phyloP scores from a whole-genome alignment of 2,329 filamentous ascomycete species.

The Microcyclospora tardicrescens region DNA sequence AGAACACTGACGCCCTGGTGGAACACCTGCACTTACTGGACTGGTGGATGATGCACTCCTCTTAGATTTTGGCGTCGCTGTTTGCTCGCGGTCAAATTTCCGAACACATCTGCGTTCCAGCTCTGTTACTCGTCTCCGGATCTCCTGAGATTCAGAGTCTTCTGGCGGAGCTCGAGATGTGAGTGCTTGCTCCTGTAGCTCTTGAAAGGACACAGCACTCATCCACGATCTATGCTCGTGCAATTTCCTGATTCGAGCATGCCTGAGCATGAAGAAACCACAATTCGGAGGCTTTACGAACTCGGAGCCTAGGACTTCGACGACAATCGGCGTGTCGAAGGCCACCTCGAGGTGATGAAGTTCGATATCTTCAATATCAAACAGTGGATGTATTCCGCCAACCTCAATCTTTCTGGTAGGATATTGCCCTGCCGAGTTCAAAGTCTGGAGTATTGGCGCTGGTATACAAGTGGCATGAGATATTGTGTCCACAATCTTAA shows the following conservation, averaged over 20 bases:
- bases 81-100: slow-evolving; percentile 17
- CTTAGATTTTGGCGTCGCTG: slow-evolving; percentile 10
- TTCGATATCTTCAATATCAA: slow-evolving; percentile 8
- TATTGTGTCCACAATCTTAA: slow-evolving; percentile 49
- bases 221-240: slow-evolving; percentile 60
- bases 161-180: slow-evolving; percentile 39
- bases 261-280: slow-evolving; percentile 60
- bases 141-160: slow-evolving; percentile 47
- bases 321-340: slow-evolving; percentile 61
- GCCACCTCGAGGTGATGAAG: slow-evolving; percentile 31
- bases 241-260: slow-evolving; percentile 63
- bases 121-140: slow-evolving; percentile 46
- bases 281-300: slow-evolving; percentile 62
- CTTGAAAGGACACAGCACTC: slow-evolving; percentile 55
- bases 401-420: slow-evolving; percentile 18
- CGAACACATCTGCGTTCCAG: slow-evolving; percentile 34
- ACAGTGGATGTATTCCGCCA: slow-evolving; percentile 9
- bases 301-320: slow-evolving; percentile 67
- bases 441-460: slow-evolving; percentile 28
- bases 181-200: slow-evolving; percentile 55
- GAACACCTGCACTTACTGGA: neutral
- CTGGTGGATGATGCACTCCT: neutral
- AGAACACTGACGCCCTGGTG: no score
- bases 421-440: slow-evolving; percentile 31
- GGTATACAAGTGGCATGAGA: slow-evolving; percentile 36